A percentile compares a stretch with the other conserved stretches of the same genome.
Evolutionary conservation across 495 filamentous ascomycete species (phyloP).

Genomic region (Penicillium parvum): DNA sequence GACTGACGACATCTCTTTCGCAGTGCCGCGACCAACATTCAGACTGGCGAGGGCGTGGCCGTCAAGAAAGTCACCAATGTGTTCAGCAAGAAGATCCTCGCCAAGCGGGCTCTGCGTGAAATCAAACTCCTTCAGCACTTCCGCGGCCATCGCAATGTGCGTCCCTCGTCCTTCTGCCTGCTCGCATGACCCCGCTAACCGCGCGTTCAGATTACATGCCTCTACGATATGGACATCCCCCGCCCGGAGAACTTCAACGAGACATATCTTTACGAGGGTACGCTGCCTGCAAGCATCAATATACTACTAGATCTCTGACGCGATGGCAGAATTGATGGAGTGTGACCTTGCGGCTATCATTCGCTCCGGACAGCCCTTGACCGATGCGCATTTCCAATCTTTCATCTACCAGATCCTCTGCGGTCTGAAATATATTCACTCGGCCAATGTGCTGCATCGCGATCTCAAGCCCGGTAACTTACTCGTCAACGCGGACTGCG

Average conservation of each 20-base stretch:
- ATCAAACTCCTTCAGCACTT: constrained; percentile 99
- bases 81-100: constrained; percentile 99
- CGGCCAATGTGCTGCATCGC: constrained; percentile 93
- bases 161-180: constrained; percentile 9
- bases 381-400: constrained; percentile 93
- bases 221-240: constrained; percentile 99
- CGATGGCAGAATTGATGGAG: constrained; percentile 84
- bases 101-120: constrained; percentile 94
- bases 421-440: constrained; percentile 97
- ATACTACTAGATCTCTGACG: constrained; percentile 7
- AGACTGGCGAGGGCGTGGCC: constrained; percentile 92
- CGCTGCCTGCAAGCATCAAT: constrained; percentile 5
- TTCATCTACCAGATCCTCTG: constrained; percentile 95
- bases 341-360: constrained; percentile 98
- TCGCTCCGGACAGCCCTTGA: constrained; percentile 89
- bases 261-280: constrained; percentile 97
- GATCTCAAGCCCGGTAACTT: constrained; percentile 97
- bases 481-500: constrained; percentile 96
- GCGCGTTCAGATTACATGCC: constrained; percentile 86
- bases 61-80: constrained; percentile 99
- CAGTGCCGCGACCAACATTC: constrained; percentile 88
- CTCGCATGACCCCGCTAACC: constrained; percentile 23
- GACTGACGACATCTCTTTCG: constrained; percentile 2
- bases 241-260: constrained; percentile 98
- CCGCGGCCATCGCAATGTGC: constrained; percentile 76